These are phyloP conservation scores for Aspergillus pseudoviridinutans DNA, from an alignment of 2,329 filamentous ascomycete species.

Conservation along the genomic window DNA sequence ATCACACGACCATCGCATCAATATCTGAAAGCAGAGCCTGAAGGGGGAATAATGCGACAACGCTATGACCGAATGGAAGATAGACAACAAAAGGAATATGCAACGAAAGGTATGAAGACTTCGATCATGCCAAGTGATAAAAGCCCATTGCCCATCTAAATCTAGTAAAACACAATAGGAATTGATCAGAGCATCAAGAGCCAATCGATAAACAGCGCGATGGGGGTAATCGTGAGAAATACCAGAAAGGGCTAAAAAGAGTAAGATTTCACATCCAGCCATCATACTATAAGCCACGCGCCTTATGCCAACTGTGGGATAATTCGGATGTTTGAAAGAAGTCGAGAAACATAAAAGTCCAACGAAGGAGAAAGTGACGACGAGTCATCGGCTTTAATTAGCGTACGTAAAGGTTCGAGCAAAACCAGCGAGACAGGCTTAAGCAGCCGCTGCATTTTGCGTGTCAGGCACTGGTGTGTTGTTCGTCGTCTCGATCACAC, in stretches of 20 bases:
- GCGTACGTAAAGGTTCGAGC: not conserved
- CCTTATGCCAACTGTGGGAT: slow-evolving; percentile 29
- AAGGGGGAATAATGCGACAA: slow-evolving; percentile 10
- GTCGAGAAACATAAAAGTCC: not conserved
- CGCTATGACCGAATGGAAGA: not conserved
- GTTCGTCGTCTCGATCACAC: slow-evolving; percentile 36
- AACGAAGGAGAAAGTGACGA: not conserved
- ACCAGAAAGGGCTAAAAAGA: slow-evolving; percentile 10
- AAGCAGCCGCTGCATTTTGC: slow-evolving; percentile 13
- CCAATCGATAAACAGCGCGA: not conserved
- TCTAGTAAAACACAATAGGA: not conserved
- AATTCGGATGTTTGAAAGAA: slow-evolving; percentile 1
- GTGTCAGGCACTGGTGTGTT: slow-evolving; percentile 14
- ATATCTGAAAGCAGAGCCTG: not conserved
- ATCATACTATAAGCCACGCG: slow-evolving; percentile 25
- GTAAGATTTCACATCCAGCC: slow-evolving; percentile 13
- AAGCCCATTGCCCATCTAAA: slow-evolving; percentile 1
- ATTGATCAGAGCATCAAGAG: not conserved
- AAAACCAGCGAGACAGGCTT: slow-evolving; percentile 7
- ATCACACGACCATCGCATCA: not conserved
- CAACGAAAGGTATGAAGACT: slow-evolving; percentile 4
- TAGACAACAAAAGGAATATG: slow-evolving; percentile 1
- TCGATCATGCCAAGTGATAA: not conserved
- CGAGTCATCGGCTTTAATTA: not conserved
- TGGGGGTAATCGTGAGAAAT: not conserved